A percentile compares a stretch with the other conserved stretches of the same genome.
These are phyloP conservation scores for Paracamarosporium sp. DNA, from an alignment of 2,329 filamentous ascomycete species.

Conservation along the genomic window DNA sequence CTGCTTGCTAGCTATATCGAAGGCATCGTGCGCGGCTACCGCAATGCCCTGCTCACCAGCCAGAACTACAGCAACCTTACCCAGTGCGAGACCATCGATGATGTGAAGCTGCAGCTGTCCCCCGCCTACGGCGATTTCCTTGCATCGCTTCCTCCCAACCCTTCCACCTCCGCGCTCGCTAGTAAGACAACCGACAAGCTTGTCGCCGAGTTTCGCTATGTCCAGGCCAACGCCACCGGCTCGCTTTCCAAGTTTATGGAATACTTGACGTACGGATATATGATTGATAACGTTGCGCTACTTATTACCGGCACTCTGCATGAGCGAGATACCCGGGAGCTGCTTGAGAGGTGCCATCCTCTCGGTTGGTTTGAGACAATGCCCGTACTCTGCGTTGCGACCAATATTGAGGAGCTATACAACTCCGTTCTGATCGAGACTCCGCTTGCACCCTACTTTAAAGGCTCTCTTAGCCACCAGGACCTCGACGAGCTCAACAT, in stretches of 20 bases:
- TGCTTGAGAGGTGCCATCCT: constrained; percentile 94
- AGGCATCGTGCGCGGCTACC: constrained; percentile 95
- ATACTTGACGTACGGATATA: constrained; percentile 98
- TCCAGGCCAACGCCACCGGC: constrained; percentile 91
- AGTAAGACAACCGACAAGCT: constrained; percentile 97
- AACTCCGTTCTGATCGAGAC: constrained; percentile 98
- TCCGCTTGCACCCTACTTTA: constrained; percentile 94
- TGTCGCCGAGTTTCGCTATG: constrained; percentile 94
- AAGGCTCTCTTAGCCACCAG: constrained; percentile 92
- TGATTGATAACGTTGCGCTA: constrained; percentile 99
- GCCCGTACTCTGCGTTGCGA: constrained; percentile 96
- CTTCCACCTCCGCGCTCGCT: constrained; percentile 92
- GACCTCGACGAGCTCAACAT: constrained; percentile 99
- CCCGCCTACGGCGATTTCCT: constrained; percentile 98
- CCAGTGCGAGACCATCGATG: constrained; percentile 97
- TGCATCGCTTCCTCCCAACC: constrained; percentile 89
- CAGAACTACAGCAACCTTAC: constrained; percentile 94
- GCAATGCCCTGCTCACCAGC: constrained; percentile 88
- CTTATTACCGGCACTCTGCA: constrained; percentile 97
- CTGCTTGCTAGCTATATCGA: constrained; percentile 78
- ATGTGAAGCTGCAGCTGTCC: constrained; percentile 96
- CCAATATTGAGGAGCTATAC: constrained; percentile 98
- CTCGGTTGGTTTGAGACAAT: constrained; percentile 99
- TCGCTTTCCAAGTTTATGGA: constrained; percentile 95
- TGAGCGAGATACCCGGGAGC: constrained; percentile 93